Conservation (phyloP, 2,329 filamentous ascomycete species). For the Sporothrix brasiliensis region DNA sequence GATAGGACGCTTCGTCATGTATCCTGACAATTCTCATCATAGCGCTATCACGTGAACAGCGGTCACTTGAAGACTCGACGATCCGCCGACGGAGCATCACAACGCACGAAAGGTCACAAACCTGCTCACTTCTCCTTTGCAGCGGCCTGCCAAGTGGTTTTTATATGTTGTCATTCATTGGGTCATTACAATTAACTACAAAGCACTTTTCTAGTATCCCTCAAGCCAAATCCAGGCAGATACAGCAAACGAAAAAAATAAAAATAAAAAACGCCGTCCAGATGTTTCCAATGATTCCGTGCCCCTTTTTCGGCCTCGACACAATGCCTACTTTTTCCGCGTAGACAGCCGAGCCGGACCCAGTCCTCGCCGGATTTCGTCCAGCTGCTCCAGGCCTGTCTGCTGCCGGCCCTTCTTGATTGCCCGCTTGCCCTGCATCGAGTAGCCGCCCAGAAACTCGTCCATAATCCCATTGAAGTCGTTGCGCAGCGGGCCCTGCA, state of each 20-base stretch:
- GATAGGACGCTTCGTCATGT: no score
- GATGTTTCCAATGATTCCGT: not conserved
- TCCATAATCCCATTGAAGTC: slow-evolving; percentile 93
- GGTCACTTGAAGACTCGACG: not conserved
- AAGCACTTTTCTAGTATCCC: slow-evolving; percentile 26
- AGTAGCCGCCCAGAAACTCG: slow-evolving; percentile 80
- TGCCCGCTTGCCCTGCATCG: slow-evolving; percentile 70
- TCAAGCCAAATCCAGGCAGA: not conserved
- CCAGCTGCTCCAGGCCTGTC: slow-evolving; percentile 82
- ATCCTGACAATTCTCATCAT: not conserved
- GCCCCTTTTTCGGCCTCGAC: not conserved
- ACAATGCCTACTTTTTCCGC: slow-evolving; percentile 21
- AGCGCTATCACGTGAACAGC: not conserved
- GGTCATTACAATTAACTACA: slow-evolving; percentile 17
- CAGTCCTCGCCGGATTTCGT: slow-evolving; percentile 80
- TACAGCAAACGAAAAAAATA: not conserved
- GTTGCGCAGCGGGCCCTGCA: slow-evolving; percentile 66
- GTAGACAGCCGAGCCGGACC: slow-evolving; percentile 69
- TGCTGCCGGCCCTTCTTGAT: slow-evolving; percentile 81
- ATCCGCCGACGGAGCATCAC: not conserved
- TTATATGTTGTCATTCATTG: slow-evolving; percentile 9
- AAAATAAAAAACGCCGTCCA: slow-evolving; percentile 8
- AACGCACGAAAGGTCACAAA: not conserved
- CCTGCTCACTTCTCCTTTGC: not conserved
- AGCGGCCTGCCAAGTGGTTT: not conserved